Conservation (phyloP, 371 early-diverging fungal genomes). For the Apophysomyces variabilis region DNA sequence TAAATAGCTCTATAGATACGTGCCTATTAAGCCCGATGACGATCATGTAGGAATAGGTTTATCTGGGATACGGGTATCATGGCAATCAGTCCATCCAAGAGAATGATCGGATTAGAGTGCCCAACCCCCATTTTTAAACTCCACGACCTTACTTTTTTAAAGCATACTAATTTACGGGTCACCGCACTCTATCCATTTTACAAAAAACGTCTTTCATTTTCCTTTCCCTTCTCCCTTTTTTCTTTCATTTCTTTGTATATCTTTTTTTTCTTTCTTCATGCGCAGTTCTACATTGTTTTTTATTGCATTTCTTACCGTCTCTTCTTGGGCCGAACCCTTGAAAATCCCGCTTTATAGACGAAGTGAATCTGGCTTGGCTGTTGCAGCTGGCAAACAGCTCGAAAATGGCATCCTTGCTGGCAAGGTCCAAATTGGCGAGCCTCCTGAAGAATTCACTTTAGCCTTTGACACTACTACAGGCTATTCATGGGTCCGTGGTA, state of each 20-base stretch:
- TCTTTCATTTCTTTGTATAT: too few species aligned
- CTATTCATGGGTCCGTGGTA: constrained; percentile 54
- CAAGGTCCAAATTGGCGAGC: constrained; percentile 44
- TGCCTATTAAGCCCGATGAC: too few species aligned
- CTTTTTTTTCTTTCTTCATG: constrained; percentile 11
- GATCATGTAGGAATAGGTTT: background rate
- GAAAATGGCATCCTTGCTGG: constrained; percentile 43
- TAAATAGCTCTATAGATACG: too few species aligned
- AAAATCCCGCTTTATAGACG: constrained; percentile 30
- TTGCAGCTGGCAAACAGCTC: constrained; percentile 26
- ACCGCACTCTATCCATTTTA: constrained; percentile 7
- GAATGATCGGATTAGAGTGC: background rate
- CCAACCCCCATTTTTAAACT: constrained; percentile 11
- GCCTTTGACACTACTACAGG: constrained; percentile 52
- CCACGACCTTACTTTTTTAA: background rate
- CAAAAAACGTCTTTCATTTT: background rate
- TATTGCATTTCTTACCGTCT: constrained; percentile 10
- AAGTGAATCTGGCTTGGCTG: constrained; percentile 16
- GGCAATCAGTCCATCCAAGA: background rate
- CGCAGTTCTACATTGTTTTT: constrained; percentile 18
- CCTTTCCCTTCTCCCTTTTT: constrained; percentile 4
- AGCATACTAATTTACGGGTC: background rate
- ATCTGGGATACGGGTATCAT: background rate
- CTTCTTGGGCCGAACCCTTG: constrained; percentile 20
- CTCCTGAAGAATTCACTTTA: constrained; percentile 49